phyloP scores from a whole-genome alignment of 306 rosid genomes.

The Medicago ruthenica region DNA sequence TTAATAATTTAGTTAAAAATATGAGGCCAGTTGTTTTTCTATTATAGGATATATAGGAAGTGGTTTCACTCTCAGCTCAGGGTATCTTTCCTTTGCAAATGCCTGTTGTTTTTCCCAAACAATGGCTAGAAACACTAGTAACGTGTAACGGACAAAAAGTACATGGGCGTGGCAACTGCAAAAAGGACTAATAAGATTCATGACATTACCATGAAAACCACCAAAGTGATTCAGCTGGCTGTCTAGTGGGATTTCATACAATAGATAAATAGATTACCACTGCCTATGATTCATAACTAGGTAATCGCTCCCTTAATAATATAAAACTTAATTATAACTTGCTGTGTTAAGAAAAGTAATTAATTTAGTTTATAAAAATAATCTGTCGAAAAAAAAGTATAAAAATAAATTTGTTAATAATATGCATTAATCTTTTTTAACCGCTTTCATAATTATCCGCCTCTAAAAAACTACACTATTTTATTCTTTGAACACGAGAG shows the following conservation, averaged over 20 bases:
- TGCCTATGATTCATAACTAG: too few species aligned
- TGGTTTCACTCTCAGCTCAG: slow-evolving; percentile 53
- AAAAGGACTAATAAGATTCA: slow-evolving; percentile 3
- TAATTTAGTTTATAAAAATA: too few species aligned
- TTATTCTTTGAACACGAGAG: too few species aligned
- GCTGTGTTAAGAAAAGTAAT: too few species aligned
- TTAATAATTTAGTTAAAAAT: background rate
- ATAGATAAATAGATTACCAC: too few species aligned
- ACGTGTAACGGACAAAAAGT: slow-evolving; percentile 29
- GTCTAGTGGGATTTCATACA: background rate
- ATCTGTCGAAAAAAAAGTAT: too few species aligned
- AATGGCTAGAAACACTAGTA: slow-evolving; percentile 26
- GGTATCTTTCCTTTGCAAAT: slow-evolving; percentile 16
- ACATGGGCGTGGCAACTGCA: background rate
- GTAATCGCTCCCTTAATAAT: too few species aligned
- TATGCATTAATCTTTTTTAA: too few species aligned
- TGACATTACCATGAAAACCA: slow-evolving; percentile 30
- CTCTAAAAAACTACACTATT: too few species aligned
- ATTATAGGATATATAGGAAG: slow-evolving; percentile 28
- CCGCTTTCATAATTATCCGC: too few species aligned
- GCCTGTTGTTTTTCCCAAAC: slow-evolving; percentile 64
- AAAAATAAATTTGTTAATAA: too few species aligned
- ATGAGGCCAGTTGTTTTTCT: slow-evolving; percentile 6
- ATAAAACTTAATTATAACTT: too few species aligned
- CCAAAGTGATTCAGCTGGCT: slow-evolving; percentile 38